Percentiles rank a stretch among this genome's conserved stretches.
Evolutionary conservation across 2,329 filamentous ascomycete species (phyloP).

Genomic region (Cylindrodendrum hubeiense): DNA sequence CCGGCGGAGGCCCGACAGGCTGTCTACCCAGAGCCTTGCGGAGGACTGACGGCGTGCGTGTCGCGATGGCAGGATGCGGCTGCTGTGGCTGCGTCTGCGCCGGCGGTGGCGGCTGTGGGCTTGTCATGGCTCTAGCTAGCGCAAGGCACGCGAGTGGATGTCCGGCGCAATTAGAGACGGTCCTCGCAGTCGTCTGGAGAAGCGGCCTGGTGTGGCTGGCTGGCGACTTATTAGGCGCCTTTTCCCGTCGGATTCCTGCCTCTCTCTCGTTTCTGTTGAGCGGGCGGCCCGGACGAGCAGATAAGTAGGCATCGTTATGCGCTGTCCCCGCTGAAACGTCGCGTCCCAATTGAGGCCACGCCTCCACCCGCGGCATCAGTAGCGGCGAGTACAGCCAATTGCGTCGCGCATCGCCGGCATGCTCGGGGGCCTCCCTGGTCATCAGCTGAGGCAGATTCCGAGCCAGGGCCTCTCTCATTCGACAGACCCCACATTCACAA

Average conservation of each 20-base stretch:
- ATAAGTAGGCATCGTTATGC: background rate
- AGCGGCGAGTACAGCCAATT: background rate
- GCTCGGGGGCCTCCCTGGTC: background rate
- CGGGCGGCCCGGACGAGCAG: background rate
- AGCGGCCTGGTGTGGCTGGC: background rate
- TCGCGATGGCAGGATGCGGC: constrained; percentile 12
- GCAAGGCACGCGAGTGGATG: background rate
- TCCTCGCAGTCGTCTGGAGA: background rate
- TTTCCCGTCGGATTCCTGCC: background rate
- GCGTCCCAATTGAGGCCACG: background rate
- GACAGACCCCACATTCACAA: background rate
- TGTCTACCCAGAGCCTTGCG: constrained; percentile 12
- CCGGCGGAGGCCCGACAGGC: background rate
- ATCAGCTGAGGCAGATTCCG: background rate
- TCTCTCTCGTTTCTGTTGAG: background rate
- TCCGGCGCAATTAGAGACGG: background rate
- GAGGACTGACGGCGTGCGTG: constrained; percentile 4
- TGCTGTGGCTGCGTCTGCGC: constrained; percentile 14
- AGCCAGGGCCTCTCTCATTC: background rate
- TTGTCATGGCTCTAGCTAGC: constrained; percentile 2
- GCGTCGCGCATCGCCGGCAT: background rate
- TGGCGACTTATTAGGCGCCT: background rate
- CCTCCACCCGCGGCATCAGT: background rate
- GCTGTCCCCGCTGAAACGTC: background rate
- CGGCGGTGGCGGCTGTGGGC: constrained; percentile 2